Evolutionary conservation across 345 rosid genomes (phyloP).

Genomic region (Raphanus raphanistrum): DNA sequence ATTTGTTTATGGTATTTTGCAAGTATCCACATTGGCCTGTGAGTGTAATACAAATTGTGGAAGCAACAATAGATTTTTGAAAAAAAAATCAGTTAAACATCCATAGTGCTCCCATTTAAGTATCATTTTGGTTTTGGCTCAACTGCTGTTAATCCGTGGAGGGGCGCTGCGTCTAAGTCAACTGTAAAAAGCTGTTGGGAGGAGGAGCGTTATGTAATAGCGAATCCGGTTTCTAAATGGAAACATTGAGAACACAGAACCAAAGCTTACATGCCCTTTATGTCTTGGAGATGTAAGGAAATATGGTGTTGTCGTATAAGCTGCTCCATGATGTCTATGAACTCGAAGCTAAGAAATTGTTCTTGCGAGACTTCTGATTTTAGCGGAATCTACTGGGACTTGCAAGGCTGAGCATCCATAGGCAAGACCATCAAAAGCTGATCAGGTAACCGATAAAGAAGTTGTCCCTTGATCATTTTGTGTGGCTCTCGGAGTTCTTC

Average conservation of each 20-base stretch:
- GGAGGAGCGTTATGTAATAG: not conserved
- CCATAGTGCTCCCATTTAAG: not conserved
- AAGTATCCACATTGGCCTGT: not conserved
- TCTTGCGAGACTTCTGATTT: too few relatives aligned
- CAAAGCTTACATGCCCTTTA: not conserved
- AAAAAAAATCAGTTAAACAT: not conserved
- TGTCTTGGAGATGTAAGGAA: too few relatives aligned
- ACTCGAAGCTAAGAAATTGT: too few relatives aligned
- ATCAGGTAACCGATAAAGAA: not conserved
- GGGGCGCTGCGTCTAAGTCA: not conserved
- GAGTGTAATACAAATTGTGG: not conserved
- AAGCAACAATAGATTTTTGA: not conserved
- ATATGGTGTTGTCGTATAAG: too few relatives aligned
- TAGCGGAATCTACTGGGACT: too few relatives aligned
- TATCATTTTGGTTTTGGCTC: not conserved
- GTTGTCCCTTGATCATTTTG: not conserved
- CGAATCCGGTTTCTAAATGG: slow-evolving; percentile 29
- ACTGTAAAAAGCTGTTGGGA: not conserved
- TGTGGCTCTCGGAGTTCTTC: not conserved
- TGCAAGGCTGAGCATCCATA: too few relatives aligned
- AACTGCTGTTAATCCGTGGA: not conserved
- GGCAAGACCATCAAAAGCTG: slow-evolving; percentile 67
- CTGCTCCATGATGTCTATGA: too few relatives aligned
- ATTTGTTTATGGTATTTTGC: not conserved
- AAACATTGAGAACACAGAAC: slow-evolving; percentile 7